Percentiles rank a stretch among this genome's conserved stretches.
phyloP scores from a whole-genome alignment of 75 land plant species.

The Pinus taeda region DNA sequence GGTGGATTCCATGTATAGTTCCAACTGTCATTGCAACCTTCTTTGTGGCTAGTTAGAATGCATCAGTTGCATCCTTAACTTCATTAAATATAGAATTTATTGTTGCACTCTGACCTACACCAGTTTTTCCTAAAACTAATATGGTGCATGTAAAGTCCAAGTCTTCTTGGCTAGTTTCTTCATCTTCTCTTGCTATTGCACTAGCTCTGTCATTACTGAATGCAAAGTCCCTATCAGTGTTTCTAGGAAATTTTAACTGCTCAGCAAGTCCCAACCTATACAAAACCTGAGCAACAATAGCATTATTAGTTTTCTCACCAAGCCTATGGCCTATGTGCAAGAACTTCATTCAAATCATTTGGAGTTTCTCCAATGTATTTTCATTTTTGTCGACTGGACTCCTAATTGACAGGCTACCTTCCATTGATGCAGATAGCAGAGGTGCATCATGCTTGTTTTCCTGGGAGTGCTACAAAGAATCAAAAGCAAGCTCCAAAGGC shows the following conservation, averaged over 20 bases:
- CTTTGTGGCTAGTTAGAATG: slow-evolving; percentile 69
- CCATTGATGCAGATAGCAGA: neutral
- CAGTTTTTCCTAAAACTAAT: slow-evolving; percentile 80
- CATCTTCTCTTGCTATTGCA: slow-evolving; percentile 53
- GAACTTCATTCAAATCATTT: neutral
- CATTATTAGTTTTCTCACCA: neutral
- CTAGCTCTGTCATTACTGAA: slow-evolving; percentile 52
- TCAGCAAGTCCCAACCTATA: slow-evolving; percentile 78
- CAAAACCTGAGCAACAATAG: slow-evolving; percentile 37
- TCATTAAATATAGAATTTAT: slow-evolving; percentile 87
- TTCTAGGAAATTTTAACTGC: slow-evolving; percentile 62
- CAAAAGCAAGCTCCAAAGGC: neutral
- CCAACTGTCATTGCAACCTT: slow-evolving; percentile 69
- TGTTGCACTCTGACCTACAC: slow-evolving; percentile 97
- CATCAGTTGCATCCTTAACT: slow-evolving; percentile 52
- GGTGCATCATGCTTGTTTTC: neutral
- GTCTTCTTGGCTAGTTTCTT: slow-evolving; percentile 43
- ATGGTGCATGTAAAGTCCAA: slow-evolving; percentile 67
- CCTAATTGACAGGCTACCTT: neutral
- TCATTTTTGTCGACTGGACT: neutral
- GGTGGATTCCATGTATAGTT: slow-evolving; percentile 63
- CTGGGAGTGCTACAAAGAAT: neutral
- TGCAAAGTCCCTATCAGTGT: slow-evolving; percentile 34
- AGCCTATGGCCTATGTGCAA: neutral
- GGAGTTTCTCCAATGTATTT: neutral